Base-by-base conservation (phyloP, 179 eudicot species). In the Pouteria campechiana region DNA sequence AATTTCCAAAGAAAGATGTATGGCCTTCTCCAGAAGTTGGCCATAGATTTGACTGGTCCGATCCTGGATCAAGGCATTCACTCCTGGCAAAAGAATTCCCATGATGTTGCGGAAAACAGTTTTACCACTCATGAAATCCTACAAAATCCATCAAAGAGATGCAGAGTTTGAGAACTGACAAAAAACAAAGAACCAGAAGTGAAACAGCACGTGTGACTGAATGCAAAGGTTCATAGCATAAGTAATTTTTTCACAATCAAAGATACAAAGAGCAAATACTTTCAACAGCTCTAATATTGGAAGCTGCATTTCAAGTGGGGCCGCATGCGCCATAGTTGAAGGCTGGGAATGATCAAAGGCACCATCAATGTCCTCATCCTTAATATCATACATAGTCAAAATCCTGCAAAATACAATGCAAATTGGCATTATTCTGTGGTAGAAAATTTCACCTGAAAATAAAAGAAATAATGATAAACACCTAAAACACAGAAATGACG, bases 101-200 rank as follows among this genome's bases (percentile, higher is more conserved):
- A 92, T 77, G 34, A 92, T 69, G 60, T 92, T 92, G 52, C 96
- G 76, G 30, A 79, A 92, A 28, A 78, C 74, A 30, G 84, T 69
- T 70, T 78, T 92, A 32, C 99, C 99, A 56, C 96, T 92, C 99
- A 92, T 92, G 53, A 92, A 87, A 60, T 92, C 99, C 99, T 92
- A 83, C 63, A 69, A 27, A 44, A 21, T 13, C 15, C 2, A n/a
- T n/a, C n/a, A n/a, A n/a, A n/a, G n/a, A n/a, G n/a, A n/a, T n/a
- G n/a, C n/a, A n/a, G n/a, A n/a, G n/a, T n/a, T n/a, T n/a, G n/a
- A n/a, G n/a, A n/a, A n/a, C n/a, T n/a, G n/a, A n/a, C n/a, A n/a
- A n/a, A n/a, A n/a, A n/a, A n/a, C n/a, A n/a, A n/a, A n/a, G n/a
- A n/a, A n/a, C n/a, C n/a, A n/a, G n/a, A n/a, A n/a, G n/a, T n/a